Conservation (phyloP, 2,329 filamentous ascomycete genomes). For the Colletotrichum sansevieriae region DNA sequence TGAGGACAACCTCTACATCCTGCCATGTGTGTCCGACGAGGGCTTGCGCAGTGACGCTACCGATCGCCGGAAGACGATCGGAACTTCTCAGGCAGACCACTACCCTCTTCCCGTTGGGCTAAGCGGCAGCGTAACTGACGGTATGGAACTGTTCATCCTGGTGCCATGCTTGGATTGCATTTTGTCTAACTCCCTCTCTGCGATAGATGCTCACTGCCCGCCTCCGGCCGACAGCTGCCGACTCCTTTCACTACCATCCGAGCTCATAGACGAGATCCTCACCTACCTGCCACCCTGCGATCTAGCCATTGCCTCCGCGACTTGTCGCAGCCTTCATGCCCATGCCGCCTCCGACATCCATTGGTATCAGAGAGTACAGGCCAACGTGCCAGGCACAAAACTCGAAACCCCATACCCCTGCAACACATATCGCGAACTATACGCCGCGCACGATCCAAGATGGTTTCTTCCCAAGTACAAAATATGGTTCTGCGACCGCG, state of each 20-base stretch:
- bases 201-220: slow-evolving; percentile 18
- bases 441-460: slow-evolving; percentile 78
- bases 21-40: slow-evolving; percentile 48
- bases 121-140: background rate
- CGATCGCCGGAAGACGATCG: slow-evolving; percentile 40
- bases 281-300: slow-evolving; percentile 74
- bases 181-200: background rate
- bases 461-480: slow-evolving; percentile 88
- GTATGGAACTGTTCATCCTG: slow-evolving; percentile 2
- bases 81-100: slow-evolving; percentile 35
- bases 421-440: slow-evolving; percentile 77
- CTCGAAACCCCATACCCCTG: slow-evolving; percentile 71
- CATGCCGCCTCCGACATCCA: slow-evolving; percentile 75
- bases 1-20: slow-evolving; percentile 50
- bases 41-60: slow-evolving; percentile 42
- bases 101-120: slow-evolving; percentile 30
- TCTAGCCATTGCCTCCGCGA: slow-evolving; percentile 69
- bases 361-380: slow-evolving; percentile 79
- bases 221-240: slow-evolving; percentile 36
- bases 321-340: slow-evolving; percentile 71
- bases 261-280: slow-evolving; percentile 81
- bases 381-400: slow-evolving; percentile 70
- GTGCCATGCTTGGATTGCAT: background rate
- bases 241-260: slow-evolving; percentile 74
- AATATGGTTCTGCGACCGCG: slow-evolving; percentile 86